phyloP scores from a whole-genome alignment of 1,139 yeast genomes.

The Scheffersomyces segobiensis region DNA sequence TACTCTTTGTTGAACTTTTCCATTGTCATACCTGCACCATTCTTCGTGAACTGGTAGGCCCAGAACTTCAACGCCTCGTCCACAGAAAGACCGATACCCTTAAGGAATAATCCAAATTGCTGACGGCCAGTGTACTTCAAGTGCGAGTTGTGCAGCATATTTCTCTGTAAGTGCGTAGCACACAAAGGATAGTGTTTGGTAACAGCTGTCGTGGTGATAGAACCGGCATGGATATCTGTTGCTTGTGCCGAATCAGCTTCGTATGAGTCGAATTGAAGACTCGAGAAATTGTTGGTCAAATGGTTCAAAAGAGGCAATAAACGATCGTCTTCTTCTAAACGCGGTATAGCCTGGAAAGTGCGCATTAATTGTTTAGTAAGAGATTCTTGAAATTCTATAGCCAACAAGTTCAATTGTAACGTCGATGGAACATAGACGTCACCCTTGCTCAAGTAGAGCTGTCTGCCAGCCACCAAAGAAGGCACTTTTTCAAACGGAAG shows the following conservation, averaged over 20 bases:
- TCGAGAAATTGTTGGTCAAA: constrained; percentile 70
- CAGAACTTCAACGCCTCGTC: constrained; percentile 90
- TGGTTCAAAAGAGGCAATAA: constrained; percentile 80
- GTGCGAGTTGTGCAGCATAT: constrained; percentile 63
- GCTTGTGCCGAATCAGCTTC: constrained; percentile 33
- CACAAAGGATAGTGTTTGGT: constrained; percentile 80
- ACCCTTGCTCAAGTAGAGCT: constrained; percentile 66
- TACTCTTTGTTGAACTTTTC: constrained; percentile 88
- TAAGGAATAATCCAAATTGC: constrained; percentile 80
- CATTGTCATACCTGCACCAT: constrained; percentile 48
- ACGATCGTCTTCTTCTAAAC: constrained; percentile 90
- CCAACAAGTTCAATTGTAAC: constrained; percentile 69
- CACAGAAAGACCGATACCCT: constrained; percentile 82
- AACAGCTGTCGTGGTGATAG: constrained; percentile 57
- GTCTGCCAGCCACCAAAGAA: constrained; percentile 69
- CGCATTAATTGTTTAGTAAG: constrained; percentile 55
- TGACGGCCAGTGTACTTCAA: constrained; percentile 81
- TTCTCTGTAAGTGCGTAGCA: constrained; percentile 67
- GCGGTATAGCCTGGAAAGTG: constrained; percentile 78
- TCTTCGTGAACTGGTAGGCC: constrained; percentile 68
- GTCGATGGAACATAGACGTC: constrained; percentile 83
- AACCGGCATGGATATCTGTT: constrained; percentile 62
- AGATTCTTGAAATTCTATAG: constrained; percentile 62
- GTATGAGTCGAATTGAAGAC: constrained; percentile 49
- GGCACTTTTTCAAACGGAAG: constrained; percentile 86